Evolutionary conservation across 2,329 filamentous ascomycete species (phyloP), one percentile per base, ranked within the genome.

Genomic region (Helotiales sp.): DNA sequence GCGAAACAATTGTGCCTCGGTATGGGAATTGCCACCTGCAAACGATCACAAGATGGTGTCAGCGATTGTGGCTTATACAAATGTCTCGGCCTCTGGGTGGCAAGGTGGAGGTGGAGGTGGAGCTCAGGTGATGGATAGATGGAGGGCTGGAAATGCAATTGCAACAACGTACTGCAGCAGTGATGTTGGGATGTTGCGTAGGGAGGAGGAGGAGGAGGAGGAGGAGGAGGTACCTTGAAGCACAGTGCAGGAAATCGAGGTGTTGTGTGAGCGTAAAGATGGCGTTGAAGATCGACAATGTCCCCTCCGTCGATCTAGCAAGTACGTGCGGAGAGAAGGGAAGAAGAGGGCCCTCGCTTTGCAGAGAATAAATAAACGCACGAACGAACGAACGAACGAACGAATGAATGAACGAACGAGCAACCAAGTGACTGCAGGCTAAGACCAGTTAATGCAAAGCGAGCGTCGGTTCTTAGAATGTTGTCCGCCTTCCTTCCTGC

Each of bases 1-100:
- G 55, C 67, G 69, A 71, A 72, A 71, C 69, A 62, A 59, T 63
- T 64, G 64, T 28, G 70, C 69, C 71, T 72, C 70, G 68, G 70
- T 69, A 63, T 24, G 34, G 49, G 49, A 54, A 64, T 74, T 69
- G 73, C 73, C 73, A 75, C 71, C 69, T 72, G 52, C 52, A 62
- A 67, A n/a, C n/a, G 72, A 71, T 73, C 71, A 73, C 70, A 73
- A 63, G 70, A 72, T 70, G 59, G 34, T 43, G 71, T 74, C 69
- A 73, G 74, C 70, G 59, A 60, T 64, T 49, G 65, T 68, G 72
- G 70, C 71, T 74, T 71, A 57, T 64, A 52, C 54, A 67, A 61
- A 64, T 66, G 61, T 69, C 63, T n/a, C n/a, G n/a, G n/a, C n/a
- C n/a, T 69, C 55, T 65, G 26, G 30, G 55, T 22, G 32, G 50